Percentiles rank a stretch among this genome's conserved stretches.
phyloP scores from a whole-genome alignment of 2,329 filamentous ascomycete genomes.

The Diaporthe humulicola region DNA sequence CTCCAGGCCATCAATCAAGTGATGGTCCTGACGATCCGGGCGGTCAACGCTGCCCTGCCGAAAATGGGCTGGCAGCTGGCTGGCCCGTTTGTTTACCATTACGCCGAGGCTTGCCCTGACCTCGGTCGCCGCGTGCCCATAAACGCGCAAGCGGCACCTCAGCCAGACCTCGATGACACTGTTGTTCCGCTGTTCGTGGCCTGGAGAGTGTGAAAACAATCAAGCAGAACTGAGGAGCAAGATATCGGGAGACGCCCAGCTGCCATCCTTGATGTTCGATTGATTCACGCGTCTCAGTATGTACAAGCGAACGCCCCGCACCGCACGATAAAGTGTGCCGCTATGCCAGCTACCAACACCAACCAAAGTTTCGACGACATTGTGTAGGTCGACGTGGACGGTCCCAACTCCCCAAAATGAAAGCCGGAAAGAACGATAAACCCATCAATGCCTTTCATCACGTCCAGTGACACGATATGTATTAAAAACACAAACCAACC shows the following conservation, averaged over 20 bases:
- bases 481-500: background rate
- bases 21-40: slow-evolving; percentile 27
- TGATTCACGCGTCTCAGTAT: background rate
- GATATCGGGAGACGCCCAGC: background rate
- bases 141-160: background rate
- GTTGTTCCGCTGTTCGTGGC: background rate
- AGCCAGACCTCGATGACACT: background rate
- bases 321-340: background rate
- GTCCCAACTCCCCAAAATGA: background rate
- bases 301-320: background rate
- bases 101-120: slow-evolving; percentile 3
- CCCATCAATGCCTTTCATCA: background rate
- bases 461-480: background rate
- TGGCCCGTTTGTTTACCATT: slow-evolving; percentile 1
- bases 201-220: background rate
- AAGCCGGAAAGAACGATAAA: background rate
- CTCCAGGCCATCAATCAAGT: slow-evolving; percentile 29
- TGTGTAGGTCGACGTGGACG: background rate
- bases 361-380: background rate
- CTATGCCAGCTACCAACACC: slow-evolving; percentile 27
- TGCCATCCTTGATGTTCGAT: background rate
- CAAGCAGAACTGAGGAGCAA: no score
- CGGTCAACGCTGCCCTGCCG: slow-evolving; percentile 8
- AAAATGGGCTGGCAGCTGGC: slow-evolving; percentile 12
- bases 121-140: background rate